Percentiles rank a stretch among this genome's conserved stretches.
These are phyloP conservation scores for Scenedesmus sp. DNA, from an alignment of 163 green algal genomes.

Conservation along the genomic window DNA sequence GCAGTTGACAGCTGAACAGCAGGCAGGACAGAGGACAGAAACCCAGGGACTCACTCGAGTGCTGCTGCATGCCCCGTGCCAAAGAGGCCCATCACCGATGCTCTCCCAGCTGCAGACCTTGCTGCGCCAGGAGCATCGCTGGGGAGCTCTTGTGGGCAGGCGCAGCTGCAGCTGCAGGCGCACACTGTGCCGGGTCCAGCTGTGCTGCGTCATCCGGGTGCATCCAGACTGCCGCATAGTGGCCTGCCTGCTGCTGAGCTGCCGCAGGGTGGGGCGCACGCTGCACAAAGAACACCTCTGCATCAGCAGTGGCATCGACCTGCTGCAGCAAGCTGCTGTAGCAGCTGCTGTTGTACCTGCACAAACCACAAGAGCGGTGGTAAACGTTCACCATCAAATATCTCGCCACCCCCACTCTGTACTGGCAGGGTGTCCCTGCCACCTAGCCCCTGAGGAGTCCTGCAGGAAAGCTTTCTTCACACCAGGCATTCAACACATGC, in stretches of 20 bases:
- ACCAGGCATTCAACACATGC: neutral
- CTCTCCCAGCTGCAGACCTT: neutral
- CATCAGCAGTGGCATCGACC: constrained; percentile 39
- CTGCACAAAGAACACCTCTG: constrained; percentile 42
- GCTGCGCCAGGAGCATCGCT: neutral
- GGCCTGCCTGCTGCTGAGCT: neutral
- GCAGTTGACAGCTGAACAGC: neutral
- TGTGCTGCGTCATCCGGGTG: constrained; percentile 49
- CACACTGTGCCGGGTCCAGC: constrained; percentile 17
- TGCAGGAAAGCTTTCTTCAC: neutral
- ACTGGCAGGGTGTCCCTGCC: no score
- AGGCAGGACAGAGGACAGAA: no score
- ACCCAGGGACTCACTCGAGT: neutral
- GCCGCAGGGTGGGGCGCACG: neutral
- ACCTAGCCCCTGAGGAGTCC: no score
- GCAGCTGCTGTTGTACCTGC: constrained; percentile 57
- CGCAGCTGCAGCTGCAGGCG: neutral
- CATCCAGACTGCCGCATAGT: constrained; percentile 40
- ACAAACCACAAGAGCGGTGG: neutral
- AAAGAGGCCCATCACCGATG: constrained; percentile 4
- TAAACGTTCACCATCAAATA: neutral
- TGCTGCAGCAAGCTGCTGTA: constrained; percentile 57
- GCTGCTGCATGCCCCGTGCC: neutral
- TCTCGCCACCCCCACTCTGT: no score
- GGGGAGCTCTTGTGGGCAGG: neutral